A percentile compares a stretch with the other conserved stretches of the same genome.
phyloP scores from a whole-genome alignment of 2,329 filamentous ascomycete genomes.

The Pseudogymnoascus sp. region DNA sequence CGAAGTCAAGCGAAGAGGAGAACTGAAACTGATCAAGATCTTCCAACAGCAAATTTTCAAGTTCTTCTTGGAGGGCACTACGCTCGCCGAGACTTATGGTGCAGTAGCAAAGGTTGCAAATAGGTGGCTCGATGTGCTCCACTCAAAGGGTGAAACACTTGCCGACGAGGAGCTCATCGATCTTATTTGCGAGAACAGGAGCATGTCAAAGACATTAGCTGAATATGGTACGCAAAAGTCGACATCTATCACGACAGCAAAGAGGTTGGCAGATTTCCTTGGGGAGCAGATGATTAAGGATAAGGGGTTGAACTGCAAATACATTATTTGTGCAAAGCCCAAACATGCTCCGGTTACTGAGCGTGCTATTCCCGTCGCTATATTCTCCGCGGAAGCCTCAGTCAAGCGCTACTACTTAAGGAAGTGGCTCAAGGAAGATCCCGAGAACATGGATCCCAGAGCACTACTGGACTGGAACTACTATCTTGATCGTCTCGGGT shows the following conservation, averaged over 20 bases:
- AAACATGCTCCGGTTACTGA: slow-evolving; percentile 90
- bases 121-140: slow-evolving; percentile 89
- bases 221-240: slow-evolving; percentile 96
- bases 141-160: slow-evolving; percentile 79
- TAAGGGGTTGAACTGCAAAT: slow-evolving; percentile 98
- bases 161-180: slow-evolving; percentile 97
- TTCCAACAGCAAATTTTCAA: slow-evolving; percentile 99
- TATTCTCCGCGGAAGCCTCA: slow-evolving; percentile 86
- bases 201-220: slow-evolving; percentile 92
- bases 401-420: slow-evolving; percentile 84
- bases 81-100: slow-evolving; percentile 78
- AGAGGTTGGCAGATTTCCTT: slow-evolving; percentile 87
- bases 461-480: slow-evolving; percentile 94
- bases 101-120: slow-evolving; percentile 94
- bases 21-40: slow-evolving; percentile 98
- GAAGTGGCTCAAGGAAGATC: slow-evolving; percentile 94
- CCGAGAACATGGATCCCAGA: slow-evolving; percentile 81
- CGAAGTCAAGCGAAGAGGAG: slow-evolving; percentile 93
- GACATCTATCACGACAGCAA: slow-evolving; percentile 97
- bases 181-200: slow-evolving; percentile 99
- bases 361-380: slow-evolving; percentile 86
- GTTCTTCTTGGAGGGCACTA: slow-evolving; percentile 90
- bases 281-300: slow-evolving; percentile 99
- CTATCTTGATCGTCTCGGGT: slow-evolving; percentile 90
- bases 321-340: slow-evolving; percentile 87